These are phyloP conservation scores for Asterionellopsis glacialis DNA, from an alignment of 108 stramenopile genomes.

Conservation along the genomic window DNA sequence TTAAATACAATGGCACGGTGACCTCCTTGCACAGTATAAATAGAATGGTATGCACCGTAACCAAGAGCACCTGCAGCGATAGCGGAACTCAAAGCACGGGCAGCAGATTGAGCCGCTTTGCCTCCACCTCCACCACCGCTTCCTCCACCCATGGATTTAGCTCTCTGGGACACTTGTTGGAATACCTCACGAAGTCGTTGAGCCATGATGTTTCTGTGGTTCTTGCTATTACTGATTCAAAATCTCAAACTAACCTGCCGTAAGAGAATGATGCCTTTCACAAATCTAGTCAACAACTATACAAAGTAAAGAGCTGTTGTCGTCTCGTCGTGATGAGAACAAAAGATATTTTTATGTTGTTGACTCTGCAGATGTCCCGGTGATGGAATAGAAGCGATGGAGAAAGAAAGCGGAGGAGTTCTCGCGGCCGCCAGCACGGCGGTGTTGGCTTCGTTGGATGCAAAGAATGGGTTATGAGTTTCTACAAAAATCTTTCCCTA, in stretches of 20 bases:
- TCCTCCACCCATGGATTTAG: constrained; percentile 37
- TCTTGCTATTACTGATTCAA: not conserved
- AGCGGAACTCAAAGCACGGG: constrained; percentile 61
- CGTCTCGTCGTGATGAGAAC: no score
- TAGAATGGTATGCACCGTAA: constrained; percentile 91
- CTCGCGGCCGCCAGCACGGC: constrained; percentile 10
- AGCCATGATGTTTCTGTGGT: constrained; percentile 41
- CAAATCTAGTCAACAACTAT: constrained; percentile 1
- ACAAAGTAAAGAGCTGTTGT: not conserved
- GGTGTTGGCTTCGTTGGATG: no score
- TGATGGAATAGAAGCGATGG: not conserved
- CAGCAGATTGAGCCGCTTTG: constrained; percentile 75
- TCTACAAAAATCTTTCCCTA: no score
- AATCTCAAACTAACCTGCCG: no score
- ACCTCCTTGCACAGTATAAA: constrained; percentile 95
- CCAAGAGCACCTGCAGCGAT: constrained; percentile 73
- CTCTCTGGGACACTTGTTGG: constrained; percentile 66
- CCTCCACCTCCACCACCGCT: constrained; percentile 51
- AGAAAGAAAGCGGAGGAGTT: not conserved
- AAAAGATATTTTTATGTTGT: no score
- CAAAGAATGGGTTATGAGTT: no score
- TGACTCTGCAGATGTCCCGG: no score
- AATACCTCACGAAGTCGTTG: constrained; percentile 82
- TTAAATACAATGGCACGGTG: constrained; percentile 97
- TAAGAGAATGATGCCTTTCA: not conserved